Base-by-base conservation (phyloP, 2,329 filamentous ascomycete genomes). In the Fusarium avenaceum region DNA sequence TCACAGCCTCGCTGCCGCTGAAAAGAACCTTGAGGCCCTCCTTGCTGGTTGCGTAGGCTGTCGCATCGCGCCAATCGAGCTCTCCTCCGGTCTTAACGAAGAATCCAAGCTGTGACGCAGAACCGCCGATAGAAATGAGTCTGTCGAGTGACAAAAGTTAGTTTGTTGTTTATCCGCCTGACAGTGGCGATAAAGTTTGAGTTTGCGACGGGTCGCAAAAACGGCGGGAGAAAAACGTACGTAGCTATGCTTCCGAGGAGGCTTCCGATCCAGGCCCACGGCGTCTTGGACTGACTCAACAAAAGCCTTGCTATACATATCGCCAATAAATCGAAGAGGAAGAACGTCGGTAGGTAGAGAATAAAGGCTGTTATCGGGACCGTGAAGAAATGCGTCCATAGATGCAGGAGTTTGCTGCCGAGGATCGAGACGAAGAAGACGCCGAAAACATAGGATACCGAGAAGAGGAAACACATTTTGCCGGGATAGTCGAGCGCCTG, bases 1-100 rank as follows among this genome's bases (percentile, higher is more conserved):
- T 19, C 10, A 76, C 73, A 22, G 72, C 70, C 44, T 62, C 67
- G 30, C 75, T 74, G 17, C 76, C 76, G 20, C 71, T 76, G 11
- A 78, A 67, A 28, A 78, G 59, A 22, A 78, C 71, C 63, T 77
- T 77, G 26, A 76, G 66, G 19, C 71, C 73, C 43, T 78, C 76
- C 50, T 74, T 72, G 60, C 72, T 74, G 30, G 67, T 65, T 20
- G 77, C 74, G 43, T 76, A 76, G 13, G 72, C 52, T 39, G 65
- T 63, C 14, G 74, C 76, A 56, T 78, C 76, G 30, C 67, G 69
- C 76, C 76, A 78, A 48, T 77, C 72, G 11, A 78, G 63, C 54
- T 77, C 75, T 28, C 75, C 76, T 15, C 76, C 76, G 0, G 76
- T 77, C 48, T 77, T 71, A 47, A 68, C 63, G 50, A 65, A 78